Evolutionary conservation across 1,284 basidiomycete genomes (phyloP).

Genomic region (Rhodotorula glutinis): DNA sequence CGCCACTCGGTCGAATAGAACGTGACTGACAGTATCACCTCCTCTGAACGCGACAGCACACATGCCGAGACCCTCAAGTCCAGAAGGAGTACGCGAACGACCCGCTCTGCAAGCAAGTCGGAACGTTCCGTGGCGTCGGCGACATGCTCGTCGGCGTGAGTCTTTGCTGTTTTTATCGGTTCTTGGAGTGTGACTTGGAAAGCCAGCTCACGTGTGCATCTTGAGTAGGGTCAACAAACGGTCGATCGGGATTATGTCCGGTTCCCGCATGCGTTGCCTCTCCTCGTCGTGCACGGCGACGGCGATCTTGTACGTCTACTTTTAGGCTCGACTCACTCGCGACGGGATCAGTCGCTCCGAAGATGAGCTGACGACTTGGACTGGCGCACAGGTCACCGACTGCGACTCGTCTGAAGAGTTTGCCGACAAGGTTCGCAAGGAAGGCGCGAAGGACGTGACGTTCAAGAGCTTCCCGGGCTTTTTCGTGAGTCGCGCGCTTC

Average conservation of each 20-base stretch:
- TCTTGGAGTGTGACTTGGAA: too few relatives aligned
- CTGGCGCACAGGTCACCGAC: constrained; percentile 27
- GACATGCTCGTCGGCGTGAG: constrained; percentile 47
- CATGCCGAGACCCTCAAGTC: constrained; percentile 39
- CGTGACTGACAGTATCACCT: neutral
- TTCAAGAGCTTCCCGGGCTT: constrained; percentile 28
- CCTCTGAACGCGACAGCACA: constrained; percentile 30
- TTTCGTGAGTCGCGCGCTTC: constrained; percentile 11
- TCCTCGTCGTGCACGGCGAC: constrained; percentile 49
- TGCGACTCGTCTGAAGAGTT: constrained; percentile 22
- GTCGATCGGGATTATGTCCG: constrained; percentile 44
- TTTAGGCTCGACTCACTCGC: too few relatives aligned
- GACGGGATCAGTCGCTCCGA: too few relatives aligned
- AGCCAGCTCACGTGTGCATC: too few relatives aligned
- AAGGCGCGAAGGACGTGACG: constrained; percentile 14
- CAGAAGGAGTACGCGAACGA: constrained; percentile 41
- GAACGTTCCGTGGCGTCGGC: constrained; percentile 44
- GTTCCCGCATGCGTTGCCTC: constrained; percentile 46
- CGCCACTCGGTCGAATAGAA: too few relatives aligned
- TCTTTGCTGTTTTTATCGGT: too few relatives aligned
- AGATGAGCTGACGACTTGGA: too few relatives aligned
- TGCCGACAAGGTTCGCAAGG: constrained; percentile 22
- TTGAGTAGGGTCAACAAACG: constrained; percentile 39
- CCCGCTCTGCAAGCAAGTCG: constrained; percentile 43
- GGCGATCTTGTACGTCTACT: constrained; percentile 45